Percentiles rank a stretch among this genome's conserved stretches.
Conservation (phyloP, 140 eudicot species). For the Erigeron philadelphicus region DNA sequence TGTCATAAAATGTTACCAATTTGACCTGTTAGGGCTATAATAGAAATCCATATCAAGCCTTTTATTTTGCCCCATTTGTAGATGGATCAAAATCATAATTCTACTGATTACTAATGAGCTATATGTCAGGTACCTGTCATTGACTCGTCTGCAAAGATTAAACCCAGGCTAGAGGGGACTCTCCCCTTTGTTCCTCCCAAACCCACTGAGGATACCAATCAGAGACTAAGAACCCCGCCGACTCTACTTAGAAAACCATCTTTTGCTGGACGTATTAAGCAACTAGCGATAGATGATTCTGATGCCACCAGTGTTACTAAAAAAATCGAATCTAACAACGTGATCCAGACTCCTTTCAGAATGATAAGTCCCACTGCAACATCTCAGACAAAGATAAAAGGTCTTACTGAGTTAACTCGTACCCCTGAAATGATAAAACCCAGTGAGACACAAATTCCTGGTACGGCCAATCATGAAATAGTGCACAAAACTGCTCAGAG, state of each 20-base stretch:
- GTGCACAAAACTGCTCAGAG: constrained; percentile 21
- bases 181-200: constrained; percentile 45
- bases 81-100: neutral
- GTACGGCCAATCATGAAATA: constrained; percentile 5
- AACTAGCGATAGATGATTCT: constrained; percentile 33
- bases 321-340: constrained; percentile 18
- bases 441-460: constrained; percentile 7
- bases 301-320: constrained; percentile 12
- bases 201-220: constrained; percentile 53
- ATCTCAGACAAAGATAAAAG: constrained; percentile 19
- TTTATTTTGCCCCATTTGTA: neutral
- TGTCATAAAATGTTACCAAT: no score
- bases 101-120: constrained; percentile 13
- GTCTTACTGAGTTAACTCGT: constrained; percentile 9
- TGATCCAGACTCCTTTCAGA: constrained; percentile 17
- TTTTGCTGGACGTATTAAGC: constrained; percentile 53
- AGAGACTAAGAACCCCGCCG: constrained; percentile 73
- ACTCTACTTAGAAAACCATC: constrained; percentile 57
- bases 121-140: constrained; percentile 47
- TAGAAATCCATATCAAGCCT: no score
- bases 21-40: no score
- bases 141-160: constrained; percentile 62
- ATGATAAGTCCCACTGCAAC: constrained; percentile 1
- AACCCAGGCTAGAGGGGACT: constrained; percentile 57
- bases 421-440: constrained; percentile 10